Conservation (phyloP, 202 grass and related monocot genomes). For the Cymbopogon flexuosus region DNA sequence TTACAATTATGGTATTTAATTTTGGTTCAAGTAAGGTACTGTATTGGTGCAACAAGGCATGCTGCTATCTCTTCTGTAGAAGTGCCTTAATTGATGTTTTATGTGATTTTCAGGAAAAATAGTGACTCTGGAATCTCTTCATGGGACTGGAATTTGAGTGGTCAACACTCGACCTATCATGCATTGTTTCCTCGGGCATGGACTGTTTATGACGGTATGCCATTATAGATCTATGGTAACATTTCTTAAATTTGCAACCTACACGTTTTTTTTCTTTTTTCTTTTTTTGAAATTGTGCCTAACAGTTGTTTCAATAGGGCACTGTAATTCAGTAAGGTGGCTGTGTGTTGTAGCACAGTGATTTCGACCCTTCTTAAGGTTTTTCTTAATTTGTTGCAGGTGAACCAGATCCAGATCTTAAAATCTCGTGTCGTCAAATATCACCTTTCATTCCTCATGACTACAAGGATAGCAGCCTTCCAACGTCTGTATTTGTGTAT, state of each 20-base stretch:
- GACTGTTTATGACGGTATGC: constrained; percentile 97
- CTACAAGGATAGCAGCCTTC: constrained; percentile 98
- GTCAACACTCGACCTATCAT: constrained; percentile 97
- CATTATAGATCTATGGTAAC: constrained; percentile 12
- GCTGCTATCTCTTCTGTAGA: not conserved
- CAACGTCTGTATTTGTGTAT: constrained; percentile 94
- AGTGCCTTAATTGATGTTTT: constrained; percentile 15
- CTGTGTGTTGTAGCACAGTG: not conserved
- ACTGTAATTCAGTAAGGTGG: not conserved
- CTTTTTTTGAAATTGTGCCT: not conserved
- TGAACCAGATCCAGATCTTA: constrained; percentile 95
- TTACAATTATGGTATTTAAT: constrained; percentile 17
- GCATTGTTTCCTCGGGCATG: constrained; percentile 95
- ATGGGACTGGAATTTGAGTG: constrained; percentile 95
- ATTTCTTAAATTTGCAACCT: constrained; percentile 2
- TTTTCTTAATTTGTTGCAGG: constrained; percentile 46
- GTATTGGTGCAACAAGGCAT: not conserved
- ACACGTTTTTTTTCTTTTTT: not conserved
- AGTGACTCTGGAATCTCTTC: constrained; percentile 86
- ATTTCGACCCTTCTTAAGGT: not conserved
- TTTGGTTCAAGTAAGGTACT: not conserved
- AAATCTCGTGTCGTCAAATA: constrained; percentile 99
- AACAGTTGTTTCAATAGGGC: not conserved
- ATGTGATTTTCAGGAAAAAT: constrained; percentile 56
- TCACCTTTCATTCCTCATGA: constrained; percentile 97